Conservation (phyloP, 2,329 filamentous ascomycete species). For the Paecilomyces dactylethromorphus region DNA sequence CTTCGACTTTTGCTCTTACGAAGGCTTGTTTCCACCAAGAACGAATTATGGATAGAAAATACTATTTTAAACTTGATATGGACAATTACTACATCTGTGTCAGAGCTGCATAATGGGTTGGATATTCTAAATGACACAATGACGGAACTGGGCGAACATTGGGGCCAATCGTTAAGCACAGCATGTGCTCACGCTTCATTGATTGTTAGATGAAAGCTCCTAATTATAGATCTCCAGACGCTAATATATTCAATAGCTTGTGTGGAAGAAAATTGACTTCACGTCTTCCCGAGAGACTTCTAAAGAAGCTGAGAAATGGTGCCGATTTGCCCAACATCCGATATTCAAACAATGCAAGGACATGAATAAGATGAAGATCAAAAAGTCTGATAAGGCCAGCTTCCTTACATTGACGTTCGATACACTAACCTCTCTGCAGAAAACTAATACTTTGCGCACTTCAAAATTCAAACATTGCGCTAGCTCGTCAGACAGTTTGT, state of each 20-base stretch:
- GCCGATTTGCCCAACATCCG: conserved; percentile 58
- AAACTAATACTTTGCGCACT: conserved; percentile 68
- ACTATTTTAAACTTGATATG: conserved; percentile 62
- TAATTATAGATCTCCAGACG: not conserved
- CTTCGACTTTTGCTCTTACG: conserved; percentile 59
- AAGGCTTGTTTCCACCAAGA: conserved; percentile 47
- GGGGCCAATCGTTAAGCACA: conserved; percentile 46
- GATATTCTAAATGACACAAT: conserved; percentile 15
- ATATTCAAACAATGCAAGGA: conserved; percentile 62
- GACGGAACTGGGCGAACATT: conserved; percentile 35
- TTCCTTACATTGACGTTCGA: not conserved
- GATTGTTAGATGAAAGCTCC: conserved; percentile 24
- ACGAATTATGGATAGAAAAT: conserved; percentile 60
- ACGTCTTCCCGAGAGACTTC: conserved; percentile 49
- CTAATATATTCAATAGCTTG: conserved; percentile 45
- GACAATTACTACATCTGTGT: conserved; percentile 50
- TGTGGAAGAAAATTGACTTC: conserved; percentile 74
- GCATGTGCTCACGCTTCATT: conserved; percentile 51
- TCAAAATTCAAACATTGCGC: conserved; percentile 48
- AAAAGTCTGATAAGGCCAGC: conserved; percentile 43
- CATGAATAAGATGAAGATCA: conserved; percentile 61
- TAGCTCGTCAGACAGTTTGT: conserved; percentile 50
- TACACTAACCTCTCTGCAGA: conserved; percentile 38
- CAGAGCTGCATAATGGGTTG: conserved; percentile 25
- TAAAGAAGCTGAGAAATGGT: conserved; percentile 61